Conservation (phyloP, 2,329 filamentous ascomycete species). For the Blastomyces gilchristii region DNA sequence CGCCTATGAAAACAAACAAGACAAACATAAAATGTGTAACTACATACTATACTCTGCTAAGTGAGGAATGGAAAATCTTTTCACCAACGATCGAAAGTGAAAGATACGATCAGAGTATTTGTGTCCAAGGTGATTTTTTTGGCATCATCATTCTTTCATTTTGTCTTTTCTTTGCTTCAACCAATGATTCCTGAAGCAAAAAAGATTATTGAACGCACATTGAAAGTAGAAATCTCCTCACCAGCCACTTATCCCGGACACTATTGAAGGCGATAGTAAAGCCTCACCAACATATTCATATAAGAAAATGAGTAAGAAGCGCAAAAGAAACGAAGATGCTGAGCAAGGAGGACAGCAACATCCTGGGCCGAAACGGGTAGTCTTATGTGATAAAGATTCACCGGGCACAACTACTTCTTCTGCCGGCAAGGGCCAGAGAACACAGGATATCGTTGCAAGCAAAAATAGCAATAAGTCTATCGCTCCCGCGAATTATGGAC, state of each 20-base stretch:
- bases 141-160: too few species aligned
- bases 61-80: too few species aligned
- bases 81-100: not conserved
- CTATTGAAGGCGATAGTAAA: not conserved
- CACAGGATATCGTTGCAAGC: not conserved
- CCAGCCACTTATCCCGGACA: not conserved
- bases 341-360: slow-evolving; percentile 8
- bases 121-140: not conserved
- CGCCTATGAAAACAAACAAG: too few species aligned
- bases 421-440: not conserved
- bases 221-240: not conserved
- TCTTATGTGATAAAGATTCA: slow-evolving; percentile 5
- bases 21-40: too few species aligned
- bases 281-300: not conserved
- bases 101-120: not conserved
- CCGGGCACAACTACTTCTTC: slow-evolving; percentile 7
- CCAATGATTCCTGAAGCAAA: not conserved
- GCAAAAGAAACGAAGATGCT: slow-evolving; percentile 23
- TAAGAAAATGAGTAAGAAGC: slow-evolving; percentile 25
- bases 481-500: not conserved
- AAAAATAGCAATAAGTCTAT: not conserved
- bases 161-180: not conserved
- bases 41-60: too few species aligned
- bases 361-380: slow-evolving; percentile 9
- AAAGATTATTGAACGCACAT: not conserved